Percentiles rank a stretch among this genome's conserved stretches.
These are phyloP conservation scores for Ilex aquifolium DNA, from an alignment of 257 asterid genomes.

Conservation along the genomic window DNA sequence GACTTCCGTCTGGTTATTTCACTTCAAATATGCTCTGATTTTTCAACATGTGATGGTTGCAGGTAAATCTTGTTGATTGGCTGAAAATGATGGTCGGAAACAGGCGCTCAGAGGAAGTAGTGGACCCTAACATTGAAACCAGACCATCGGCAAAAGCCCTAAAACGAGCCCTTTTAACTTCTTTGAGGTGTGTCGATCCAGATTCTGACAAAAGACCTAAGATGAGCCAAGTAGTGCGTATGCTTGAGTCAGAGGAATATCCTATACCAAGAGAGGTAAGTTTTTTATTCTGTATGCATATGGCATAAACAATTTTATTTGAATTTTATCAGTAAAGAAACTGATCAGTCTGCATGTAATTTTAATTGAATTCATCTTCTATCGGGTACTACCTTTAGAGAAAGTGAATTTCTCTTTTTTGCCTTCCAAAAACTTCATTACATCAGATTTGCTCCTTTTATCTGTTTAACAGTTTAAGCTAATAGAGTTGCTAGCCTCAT, in stretches of 20 bases:
- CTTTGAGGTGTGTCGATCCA: conserved; percentile 94
- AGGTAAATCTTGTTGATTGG: conserved; percentile 99
- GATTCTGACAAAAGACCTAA: conserved; percentile 96
- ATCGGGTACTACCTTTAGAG: neutral
- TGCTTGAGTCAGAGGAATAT: conserved; percentile 98
- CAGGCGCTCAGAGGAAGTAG: conserved; percentile 92
- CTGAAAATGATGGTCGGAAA: conserved; percentile 96
- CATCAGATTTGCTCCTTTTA: neutral
- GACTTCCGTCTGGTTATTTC: no score
- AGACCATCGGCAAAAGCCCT: conserved; percentile 91
- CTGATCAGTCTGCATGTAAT: neutral
- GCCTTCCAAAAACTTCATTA: neutral
- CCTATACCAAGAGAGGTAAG: conserved; percentile 93
- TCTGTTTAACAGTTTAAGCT: neutral
- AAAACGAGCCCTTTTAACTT: conserved; percentile 87
- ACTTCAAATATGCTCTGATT: no score
- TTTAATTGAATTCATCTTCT: no score
- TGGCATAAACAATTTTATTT: neutral
- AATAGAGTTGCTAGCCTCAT: no score
- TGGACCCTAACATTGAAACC: conserved; percentile 75
- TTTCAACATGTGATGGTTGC: conserved; percentile 3
- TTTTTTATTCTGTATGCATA: neutral
- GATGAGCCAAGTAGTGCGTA: conserved; percentile 94
- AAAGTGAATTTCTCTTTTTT: neutral
- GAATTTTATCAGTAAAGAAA: neutral